Conservation (phyloP, 1,139 yeast genomes). For the Saccharomyces hybrid region DNA sequence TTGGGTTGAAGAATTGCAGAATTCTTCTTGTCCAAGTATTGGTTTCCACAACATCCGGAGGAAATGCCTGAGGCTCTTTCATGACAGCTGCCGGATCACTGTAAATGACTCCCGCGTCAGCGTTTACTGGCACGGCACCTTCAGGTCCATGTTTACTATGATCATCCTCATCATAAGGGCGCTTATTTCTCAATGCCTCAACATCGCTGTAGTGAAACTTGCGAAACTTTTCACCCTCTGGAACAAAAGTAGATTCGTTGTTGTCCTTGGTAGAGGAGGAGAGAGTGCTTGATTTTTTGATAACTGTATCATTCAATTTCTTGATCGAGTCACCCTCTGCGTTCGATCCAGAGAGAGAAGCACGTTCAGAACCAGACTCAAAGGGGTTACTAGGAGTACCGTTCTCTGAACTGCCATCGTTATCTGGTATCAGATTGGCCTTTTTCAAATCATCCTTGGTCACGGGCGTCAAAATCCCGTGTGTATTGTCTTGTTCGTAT, state of each 20-base stretch:
- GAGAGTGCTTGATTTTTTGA: not conserved
- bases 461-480: slow-evolving; percentile 28
- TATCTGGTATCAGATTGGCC: slow-evolving; percentile 23
- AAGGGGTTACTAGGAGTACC: not conserved
- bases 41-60: slow-evolving; percentile 16
- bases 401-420: not conserved
- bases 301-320: not conserved
- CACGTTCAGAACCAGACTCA: not conserved
- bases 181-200: slow-evolving; percentile 8
- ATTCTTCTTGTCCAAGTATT: slow-evolving; percentile 18
- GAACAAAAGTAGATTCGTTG: slow-evolving; percentile 22
- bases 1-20: slow-evolving; percentile 34
- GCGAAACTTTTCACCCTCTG: slow-evolving; percentile 23
- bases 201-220: slow-evolving; percentile 22
- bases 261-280: slow-evolving; percentile 3
- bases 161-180: slow-evolving; percentile 4
- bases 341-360: not conserved
- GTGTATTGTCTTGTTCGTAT: slow-evolving; percentile 24
- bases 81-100: slow-evolving; percentile 22
- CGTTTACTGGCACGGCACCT: slow-evolving; percentile 15
- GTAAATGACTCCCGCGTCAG: slow-evolving; percentile 24
- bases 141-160: slow-evolving; percentile 3
- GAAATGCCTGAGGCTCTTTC: slow-evolving; percentile 18
- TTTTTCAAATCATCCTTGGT: slow-evolving; percentile 32
- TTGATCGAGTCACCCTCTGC: not conserved